Conservation (phyloP, 2,329 filamentous ascomycete species). For the Arthrobotrys iridis region DNA sequence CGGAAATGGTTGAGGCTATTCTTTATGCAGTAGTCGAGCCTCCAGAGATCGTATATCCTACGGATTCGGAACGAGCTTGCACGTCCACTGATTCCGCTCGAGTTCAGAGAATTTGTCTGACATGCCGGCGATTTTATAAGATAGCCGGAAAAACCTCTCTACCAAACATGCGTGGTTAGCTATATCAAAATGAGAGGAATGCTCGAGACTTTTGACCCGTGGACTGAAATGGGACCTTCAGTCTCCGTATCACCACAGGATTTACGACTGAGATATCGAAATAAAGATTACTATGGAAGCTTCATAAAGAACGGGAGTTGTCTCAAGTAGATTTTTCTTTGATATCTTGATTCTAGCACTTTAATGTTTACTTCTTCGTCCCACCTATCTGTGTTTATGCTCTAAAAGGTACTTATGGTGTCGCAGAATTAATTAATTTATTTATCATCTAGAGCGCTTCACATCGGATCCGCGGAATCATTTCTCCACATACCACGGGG, state of each 20-base stretch:
- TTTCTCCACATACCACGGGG: not conserved
- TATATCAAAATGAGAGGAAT: no score
- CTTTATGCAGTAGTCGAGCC: not conserved
- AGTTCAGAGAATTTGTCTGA: not conserved
- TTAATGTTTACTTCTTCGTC: no score
- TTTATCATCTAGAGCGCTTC: not conserved
- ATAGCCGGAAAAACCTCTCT: not conserved
- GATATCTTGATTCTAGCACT: no score
- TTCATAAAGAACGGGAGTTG: not conserved
- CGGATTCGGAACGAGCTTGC: not conserved
- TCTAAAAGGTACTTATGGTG: no score
- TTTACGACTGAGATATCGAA: not conserved
- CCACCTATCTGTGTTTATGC: no score
- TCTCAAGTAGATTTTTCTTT: not conserved
- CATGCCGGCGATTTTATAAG: not conserved
- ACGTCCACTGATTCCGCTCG: not conserved
- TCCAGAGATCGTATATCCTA: not conserved
- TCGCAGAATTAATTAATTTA: no score
- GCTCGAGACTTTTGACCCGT: not conserved
- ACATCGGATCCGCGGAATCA: not conserved
- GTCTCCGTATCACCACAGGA: not conserved
- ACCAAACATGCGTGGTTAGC: no score
- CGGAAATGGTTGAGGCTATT: conserved; percentile 6
- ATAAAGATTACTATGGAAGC: not conserved
- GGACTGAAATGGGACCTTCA: not conserved